Evolutionary conservation across 1,284 basidiomycete genomes (phyloP).

Genomic region (Ustilago crameri): DNA sequence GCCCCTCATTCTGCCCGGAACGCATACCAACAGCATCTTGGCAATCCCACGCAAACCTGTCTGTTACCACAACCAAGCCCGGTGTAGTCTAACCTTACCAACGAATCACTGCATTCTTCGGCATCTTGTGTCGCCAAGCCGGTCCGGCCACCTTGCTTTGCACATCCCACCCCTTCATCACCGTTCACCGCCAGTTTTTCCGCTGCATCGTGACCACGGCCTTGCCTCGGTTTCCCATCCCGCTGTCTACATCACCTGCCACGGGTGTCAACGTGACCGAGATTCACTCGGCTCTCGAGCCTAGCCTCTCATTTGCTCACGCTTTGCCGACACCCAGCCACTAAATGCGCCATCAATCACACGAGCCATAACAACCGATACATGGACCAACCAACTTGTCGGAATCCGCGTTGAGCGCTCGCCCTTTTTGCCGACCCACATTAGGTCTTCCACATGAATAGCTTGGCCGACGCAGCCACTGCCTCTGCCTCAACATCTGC

Average conservation of each 20-base stretch:
- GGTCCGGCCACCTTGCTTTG: neutral
- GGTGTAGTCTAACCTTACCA: too few relatives aligned
- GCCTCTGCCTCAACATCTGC: conserved; percentile 1
- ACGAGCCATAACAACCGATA: neutral
- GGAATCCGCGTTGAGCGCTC: neutral
- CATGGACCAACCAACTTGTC: conserved; percentile 1
- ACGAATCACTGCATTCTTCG: neutral
- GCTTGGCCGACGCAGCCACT: conserved; percentile 39
- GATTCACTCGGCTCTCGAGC: neutral
- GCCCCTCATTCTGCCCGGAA: too few relatives aligned
- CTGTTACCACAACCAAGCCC: too few relatives aligned
- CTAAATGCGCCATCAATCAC: neutral
- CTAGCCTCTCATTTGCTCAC: neutral
- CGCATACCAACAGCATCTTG: too few relatives aligned
- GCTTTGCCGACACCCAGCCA: neutral
- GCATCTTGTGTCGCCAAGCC: neutral
- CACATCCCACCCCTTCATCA: neutral
- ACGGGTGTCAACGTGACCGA: neutral
- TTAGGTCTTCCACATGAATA: conserved; percentile 28
- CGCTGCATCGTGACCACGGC: conserved; percentile 1
- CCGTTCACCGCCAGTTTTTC: neutral
- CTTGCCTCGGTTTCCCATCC: neutral
- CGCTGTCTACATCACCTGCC: neutral
- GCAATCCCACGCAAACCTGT: too few relatives aligned
- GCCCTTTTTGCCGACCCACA: neutral